These are phyloP conservation scores for Phytophthora litchii DNA, from an alignment of 352 stramenopile genomes.

Conservation along the genomic window DNA sequence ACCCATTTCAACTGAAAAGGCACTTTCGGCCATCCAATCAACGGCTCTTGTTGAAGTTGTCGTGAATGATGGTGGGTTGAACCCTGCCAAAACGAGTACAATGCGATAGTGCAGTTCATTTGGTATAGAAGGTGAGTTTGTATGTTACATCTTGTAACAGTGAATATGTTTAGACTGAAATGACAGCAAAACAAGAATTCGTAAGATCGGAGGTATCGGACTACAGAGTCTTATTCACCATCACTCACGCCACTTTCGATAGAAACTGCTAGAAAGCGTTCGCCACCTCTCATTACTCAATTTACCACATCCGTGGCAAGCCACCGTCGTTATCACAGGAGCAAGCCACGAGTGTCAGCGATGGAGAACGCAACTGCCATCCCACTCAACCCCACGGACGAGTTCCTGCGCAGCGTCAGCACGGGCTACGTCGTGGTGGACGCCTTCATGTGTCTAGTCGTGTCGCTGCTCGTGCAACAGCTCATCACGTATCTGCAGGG, in stretches of 20 bases:
- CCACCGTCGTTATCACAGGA: background rate
- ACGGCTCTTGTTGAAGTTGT: constrained; percentile 17
- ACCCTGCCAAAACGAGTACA: constrained; percentile 7
- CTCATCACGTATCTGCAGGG: constrained; percentile 33
- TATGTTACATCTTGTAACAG: background rate
- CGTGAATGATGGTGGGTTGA: constrained; percentile 35
- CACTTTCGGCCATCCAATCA: constrained; percentile 1
- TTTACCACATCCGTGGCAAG: constrained; percentile 7
- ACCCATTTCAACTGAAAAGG: constrained; percentile 5
- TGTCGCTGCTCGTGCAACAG: constrained; percentile 57
- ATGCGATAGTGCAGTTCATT: background rate
- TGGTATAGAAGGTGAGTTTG: background rate
- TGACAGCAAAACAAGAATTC: background rate
- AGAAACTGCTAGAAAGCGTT: background rate
- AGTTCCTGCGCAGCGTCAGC: constrained; percentile 61
- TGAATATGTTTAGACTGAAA: background rate
- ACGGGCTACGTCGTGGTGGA: constrained; percentile 58
- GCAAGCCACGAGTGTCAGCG: background rate
- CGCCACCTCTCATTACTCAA: background rate
- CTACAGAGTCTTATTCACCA: constrained; percentile 13
- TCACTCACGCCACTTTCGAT: constrained; percentile 28
- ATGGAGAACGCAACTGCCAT: constrained; percentile 15
- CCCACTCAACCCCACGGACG: constrained; percentile 19
- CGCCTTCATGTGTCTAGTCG: constrained; percentile 59
- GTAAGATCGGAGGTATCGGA: too few relatives aligned